Conservation (phyloP, 2,329 filamentous ascomycete genomes). For the Exophiala oligosperma region DNA sequence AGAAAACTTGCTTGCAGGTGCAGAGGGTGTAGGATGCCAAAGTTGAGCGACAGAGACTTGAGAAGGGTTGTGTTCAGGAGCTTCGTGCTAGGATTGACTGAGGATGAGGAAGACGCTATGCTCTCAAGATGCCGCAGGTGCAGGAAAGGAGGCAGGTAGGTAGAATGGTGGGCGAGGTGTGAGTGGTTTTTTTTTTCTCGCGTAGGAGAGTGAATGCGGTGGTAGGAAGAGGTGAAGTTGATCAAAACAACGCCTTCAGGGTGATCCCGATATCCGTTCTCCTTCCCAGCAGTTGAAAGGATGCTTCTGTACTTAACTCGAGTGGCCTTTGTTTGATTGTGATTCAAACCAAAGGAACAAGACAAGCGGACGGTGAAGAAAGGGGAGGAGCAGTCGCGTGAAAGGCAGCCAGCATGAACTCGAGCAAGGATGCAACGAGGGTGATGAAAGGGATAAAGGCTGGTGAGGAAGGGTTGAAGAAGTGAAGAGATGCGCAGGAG, state of each 20-base stretch:
- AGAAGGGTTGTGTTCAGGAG: slow-evolving; percentile 8
- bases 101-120: slow-evolving; percentile 17
- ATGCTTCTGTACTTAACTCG: slow-evolving; percentile 29
- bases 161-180: slow-evolving; percentile 14
- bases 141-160: slow-evolving; percentile 16
- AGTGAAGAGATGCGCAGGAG: no score
- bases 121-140: slow-evolving; percentile 21
- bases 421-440: no score
- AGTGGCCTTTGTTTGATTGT: slow-evolving; percentile 2
- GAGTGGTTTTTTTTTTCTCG: slow-evolving; percentile 8
- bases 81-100: slow-evolving; percentile 25
- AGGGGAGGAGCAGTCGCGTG: no score
- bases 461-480: no score
- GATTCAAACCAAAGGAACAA: no score
- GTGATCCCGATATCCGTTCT: slow-evolving; percentile 15
- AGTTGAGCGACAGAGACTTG: slow-evolving; percentile 35
- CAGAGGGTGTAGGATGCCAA: slow-evolving; percentile 34
- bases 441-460: no score
- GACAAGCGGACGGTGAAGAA: no score
- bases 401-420: no score
- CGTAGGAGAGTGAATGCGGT: slow-evolving; percentile 14
- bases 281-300: slow-evolving; percentile 20
- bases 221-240: slow-evolving; percentile 17
- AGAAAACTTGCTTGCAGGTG: slow-evolving; percentile 84
- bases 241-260: slow-evolving; percentile 29